These are phyloP conservation scores for Penicillium hesseltinei DNA, from an alignment of 2,329 filamentous ascomycete genomes.

Conservation along the genomic window DNA sequence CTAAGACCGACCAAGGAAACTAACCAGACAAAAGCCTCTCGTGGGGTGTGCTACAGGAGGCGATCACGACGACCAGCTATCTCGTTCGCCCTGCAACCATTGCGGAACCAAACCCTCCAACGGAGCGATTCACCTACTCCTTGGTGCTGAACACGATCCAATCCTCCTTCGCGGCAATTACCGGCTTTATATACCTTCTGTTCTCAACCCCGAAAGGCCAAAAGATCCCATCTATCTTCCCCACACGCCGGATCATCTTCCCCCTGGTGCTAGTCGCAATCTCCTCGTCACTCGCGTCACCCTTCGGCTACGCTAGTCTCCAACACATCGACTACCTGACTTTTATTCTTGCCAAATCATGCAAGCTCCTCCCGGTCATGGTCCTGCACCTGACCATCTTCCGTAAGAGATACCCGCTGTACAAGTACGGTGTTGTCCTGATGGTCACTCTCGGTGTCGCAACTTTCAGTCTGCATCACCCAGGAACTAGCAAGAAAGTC, in stretches of 20 bases:
- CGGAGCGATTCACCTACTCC: slow-evolving; percentile 83
- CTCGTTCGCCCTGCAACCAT: slow-evolving; percentile 56
- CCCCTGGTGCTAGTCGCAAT: slow-evolving; percentile 83
- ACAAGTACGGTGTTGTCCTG: slow-evolving; percentile 93
- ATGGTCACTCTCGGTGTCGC: slow-evolving; percentile 90
- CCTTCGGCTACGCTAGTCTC: slow-evolving; percentile 90
- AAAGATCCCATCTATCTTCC: slow-evolving; percentile 63
- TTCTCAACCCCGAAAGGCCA: slow-evolving; percentile 58
- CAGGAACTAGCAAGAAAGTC: slow-evolving; percentile 60
- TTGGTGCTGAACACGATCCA: slow-evolving; percentile 97
- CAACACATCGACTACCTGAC: slow-evolving; percentile 97
- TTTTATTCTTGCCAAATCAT: slow-evolving; percentile 94
- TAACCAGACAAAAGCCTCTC: slow-evolving; percentile 62
- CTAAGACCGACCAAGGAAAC: background rate
- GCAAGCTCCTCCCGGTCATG: slow-evolving; percentile 99
- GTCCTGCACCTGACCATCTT: slow-evolving; percentile 91
- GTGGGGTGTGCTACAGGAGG: slow-evolving; percentile 96
- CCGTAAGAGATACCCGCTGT: slow-evolving; percentile 81
- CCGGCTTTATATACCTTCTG: slow-evolving; percentile 77
- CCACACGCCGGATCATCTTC: slow-evolving; percentile 68
- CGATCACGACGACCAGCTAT: slow-evolving; percentile 90
- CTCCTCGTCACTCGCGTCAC: slow-evolving; percentile 84
- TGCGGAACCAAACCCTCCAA: slow-evolving; percentile 36
- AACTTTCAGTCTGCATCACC: slow-evolving; percentile 85
- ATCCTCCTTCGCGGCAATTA: slow-evolving; percentile 79